A percentile compares a stretch with the other conserved stretches of the same genome.
Evolutionary conservation across 148 eudicot genomes (phyloP).

Genomic region (Selenicereus undatus): DNA sequence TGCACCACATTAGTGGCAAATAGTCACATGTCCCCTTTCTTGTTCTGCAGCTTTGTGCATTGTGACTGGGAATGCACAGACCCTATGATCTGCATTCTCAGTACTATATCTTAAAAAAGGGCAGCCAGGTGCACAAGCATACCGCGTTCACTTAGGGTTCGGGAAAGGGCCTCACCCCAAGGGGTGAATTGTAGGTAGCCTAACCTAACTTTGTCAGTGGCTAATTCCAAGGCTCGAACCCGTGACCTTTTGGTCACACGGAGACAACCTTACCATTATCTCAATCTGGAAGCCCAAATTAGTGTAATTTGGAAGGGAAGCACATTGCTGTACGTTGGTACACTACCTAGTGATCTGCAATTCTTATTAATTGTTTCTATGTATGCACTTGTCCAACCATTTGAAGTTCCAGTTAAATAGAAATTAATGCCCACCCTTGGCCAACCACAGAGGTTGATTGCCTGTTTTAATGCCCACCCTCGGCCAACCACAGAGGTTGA

Average conservation of each 20-base stretch:
- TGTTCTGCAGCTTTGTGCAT: neutral
- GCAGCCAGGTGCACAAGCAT: too few species aligned
- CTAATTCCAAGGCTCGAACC: too few species aligned
- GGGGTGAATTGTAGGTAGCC: too few species aligned
- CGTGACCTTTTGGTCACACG: too few species aligned
- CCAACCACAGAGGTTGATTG: neutral
- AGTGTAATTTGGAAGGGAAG: neutral
- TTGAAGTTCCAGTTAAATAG: neutral
- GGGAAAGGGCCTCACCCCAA: too few species aligned
- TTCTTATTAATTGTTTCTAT: neutral
- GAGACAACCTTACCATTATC: neutral
- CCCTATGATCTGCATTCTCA: neutral
- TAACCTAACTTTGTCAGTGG: too few species aligned
- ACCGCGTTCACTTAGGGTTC: too few species aligned
- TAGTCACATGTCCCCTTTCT: neutral
- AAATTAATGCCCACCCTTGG: neutral
- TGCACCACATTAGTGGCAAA: neutral
- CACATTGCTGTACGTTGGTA: neutral
- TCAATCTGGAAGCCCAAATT: neutral
- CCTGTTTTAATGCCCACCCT: neutral
- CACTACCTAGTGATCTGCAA: neutral
- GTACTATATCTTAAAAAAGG: too few species aligned
- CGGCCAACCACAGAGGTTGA: neutral
- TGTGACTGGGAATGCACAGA: neutral
- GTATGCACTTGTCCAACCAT: neutral